Percentiles rank a stretch among this genome's conserved stretches.
Evolutionary conservation across 495 filamentous ascomycete genomes (phyloP).

Genomic region (Antarctomyces pellizariae): DNA sequence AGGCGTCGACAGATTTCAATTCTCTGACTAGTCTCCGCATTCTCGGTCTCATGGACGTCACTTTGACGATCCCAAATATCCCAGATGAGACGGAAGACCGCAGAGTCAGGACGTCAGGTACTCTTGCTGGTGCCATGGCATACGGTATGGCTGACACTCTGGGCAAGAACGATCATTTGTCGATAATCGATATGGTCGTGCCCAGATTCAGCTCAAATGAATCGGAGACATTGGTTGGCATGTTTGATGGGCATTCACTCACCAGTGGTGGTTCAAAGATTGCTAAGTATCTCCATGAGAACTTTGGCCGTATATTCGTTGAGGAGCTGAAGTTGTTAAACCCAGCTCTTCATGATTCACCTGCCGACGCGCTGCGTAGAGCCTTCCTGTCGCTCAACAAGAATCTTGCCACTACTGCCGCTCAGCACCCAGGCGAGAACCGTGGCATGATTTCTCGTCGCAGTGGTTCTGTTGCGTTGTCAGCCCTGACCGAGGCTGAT

Average conservation of each 20-base stretch:
- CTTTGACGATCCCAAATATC: slow-evolving; percentile 71
- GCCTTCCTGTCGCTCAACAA: slow-evolving; percentile 84
- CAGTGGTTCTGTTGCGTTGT: slow-evolving; percentile 39
- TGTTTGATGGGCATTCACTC: slow-evolving; percentile 82
- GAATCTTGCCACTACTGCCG: slow-evolving; percentile 73
- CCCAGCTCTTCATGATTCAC: slow-evolving; percentile 31
- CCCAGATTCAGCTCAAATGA: slow-evolving; percentile 82
- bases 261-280: slow-evolving; percentile 80
- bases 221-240: slow-evolving; percentile 67
- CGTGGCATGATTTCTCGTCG: slow-evolving; percentile 37
- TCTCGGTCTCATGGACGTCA: slow-evolving; percentile 94
- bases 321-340: slow-evolving; percentile 52
- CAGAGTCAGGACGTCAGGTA: slow-evolving; percentile 86
- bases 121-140: slow-evolving; percentile 59
- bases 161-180: slow-evolving; percentile 78
- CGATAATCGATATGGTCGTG: slow-evolving; percentile 93
- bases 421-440: slow-evolving; percentile 55
- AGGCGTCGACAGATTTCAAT: slow-evolving; percentile 79
- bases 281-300: slow-evolving; percentile 87
- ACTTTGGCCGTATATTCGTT: slow-evolving; percentile 64
- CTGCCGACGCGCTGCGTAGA: slow-evolving; percentile 61
- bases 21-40: slow-evolving; percentile 68
- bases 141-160: slow-evolving; percentile 98
- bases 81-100: slow-evolving; percentile 91
- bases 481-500: slow-evolving; percentile 64